A percentile compares a stretch with the other conserved stretches of the same genome.
These are phyloP conservation scores for Globisporangium apiculatum DNA, from an alignment of 352 stramenopile genomes.

Conservation along the genomic window DNA sequence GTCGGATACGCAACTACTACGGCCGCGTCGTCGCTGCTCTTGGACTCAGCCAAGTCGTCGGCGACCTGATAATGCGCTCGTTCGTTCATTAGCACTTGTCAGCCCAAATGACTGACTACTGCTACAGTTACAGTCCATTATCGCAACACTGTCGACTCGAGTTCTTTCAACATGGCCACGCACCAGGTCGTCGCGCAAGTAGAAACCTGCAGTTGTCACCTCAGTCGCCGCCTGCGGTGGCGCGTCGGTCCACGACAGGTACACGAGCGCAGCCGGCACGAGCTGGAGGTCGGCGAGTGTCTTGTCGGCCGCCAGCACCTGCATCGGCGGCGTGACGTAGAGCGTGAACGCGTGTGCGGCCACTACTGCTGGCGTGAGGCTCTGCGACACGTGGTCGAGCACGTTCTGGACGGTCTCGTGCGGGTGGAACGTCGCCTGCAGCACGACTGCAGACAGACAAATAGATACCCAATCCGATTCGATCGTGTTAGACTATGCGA, in stretches of 20 bases:
- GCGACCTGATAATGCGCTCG: conserved; percentile 15
- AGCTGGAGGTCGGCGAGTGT: conserved; percentile 64
- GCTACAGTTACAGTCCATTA: too few relatives aligned
- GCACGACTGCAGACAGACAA: conserved; percentile 28
- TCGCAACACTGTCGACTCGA: too few relatives aligned
- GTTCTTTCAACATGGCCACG: not conserved
- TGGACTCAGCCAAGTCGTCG: conserved; percentile 30
- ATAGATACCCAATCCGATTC: too few relatives aligned
- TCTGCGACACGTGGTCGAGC: conserved; percentile 51
- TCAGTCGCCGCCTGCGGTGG: conserved; percentile 12
- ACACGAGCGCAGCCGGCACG: conserved; percentile 67
- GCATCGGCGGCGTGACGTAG: conserved; percentile 70
- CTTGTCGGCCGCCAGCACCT: conserved; percentile 49
- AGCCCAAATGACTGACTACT: not conserved
- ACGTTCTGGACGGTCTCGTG: conserved; percentile 73
- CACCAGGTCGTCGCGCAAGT: conserved; percentile 59
- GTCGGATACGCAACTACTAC: conserved; percentile 36
- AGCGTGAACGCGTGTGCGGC: conserved; percentile 45
- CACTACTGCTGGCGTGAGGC: conserved; percentile 21
- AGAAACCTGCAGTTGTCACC: conserved; percentile 26
- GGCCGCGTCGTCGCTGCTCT: conserved; percentile 20
- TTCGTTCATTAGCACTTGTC: too few relatives aligned
- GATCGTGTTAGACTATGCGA: not conserved
- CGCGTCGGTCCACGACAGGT: conserved; percentile 62
- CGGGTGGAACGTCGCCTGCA: conserved; percentile 82